These are phyloP conservation scores for Diaporthe nobilis DNA, from an alignment of 2,329 filamentous ascomycete species.

Conservation along the genomic window DNA sequence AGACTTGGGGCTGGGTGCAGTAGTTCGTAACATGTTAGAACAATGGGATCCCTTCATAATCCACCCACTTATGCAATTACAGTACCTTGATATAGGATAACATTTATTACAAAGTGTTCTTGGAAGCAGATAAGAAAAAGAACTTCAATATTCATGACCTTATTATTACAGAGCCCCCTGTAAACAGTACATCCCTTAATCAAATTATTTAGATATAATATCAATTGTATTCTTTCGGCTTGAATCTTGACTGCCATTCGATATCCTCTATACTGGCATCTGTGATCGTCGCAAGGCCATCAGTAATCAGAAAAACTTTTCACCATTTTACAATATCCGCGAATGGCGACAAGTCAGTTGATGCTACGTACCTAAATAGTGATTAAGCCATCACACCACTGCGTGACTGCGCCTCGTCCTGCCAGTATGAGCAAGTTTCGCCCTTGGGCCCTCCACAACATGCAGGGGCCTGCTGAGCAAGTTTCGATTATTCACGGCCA, in stretches of 20 bases:
- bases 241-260: background rate
- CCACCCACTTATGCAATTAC: background rate
- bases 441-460: background rate
- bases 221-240: no score
- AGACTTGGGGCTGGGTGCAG: background rate
- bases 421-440: slow-evolving; percentile 12
- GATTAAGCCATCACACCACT: background rate
- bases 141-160: no score
- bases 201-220: no score
- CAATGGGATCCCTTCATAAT: no score
- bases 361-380: background rate
- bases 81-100: no score
- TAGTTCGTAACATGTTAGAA: no score
- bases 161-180: no score
- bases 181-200: no score
- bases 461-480: slow-evolving; percentile 26
- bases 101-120: no score
- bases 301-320: background rate
- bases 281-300: no score
- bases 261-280: background rate
- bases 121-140: no score
- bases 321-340: background rate
- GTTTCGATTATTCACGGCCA: slow-evolving; percentile 12
- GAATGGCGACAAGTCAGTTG: background rate
- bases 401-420: background rate